These are phyloP conservation scores for Botrytis fragariae DNA, from an alignment of 2,329 filamentous ascomycete genomes.

Conservation along the genomic window DNA sequence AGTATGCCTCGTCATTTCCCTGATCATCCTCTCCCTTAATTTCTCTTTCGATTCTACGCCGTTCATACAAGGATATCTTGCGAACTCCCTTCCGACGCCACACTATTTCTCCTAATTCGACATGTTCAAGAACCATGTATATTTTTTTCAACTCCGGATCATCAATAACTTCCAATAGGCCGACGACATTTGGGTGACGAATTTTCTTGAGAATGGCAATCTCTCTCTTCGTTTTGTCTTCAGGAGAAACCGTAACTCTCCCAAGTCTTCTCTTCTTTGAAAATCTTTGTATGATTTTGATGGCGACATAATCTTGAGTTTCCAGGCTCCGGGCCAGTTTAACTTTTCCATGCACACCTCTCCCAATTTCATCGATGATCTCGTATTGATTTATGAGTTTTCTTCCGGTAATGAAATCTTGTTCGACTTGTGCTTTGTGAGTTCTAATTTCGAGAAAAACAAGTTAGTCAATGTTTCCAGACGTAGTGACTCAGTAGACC, in stretches of 20 bases:
- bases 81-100: slow-evolving; percentile 89
- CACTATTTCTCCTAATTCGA: slow-evolving; percentile 88
- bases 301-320: slow-evolving; percentile 78
- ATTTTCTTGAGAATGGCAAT: slow-evolving; percentile 99
- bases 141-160: slow-evolving; percentile 96
- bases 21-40: slow-evolving; percentile 58
- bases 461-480: slow-evolving; percentile 27
- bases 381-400: slow-evolving; percentile 98
- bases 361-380: slow-evolving; percentile 91
- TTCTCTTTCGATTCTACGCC: slow-evolving; percentile 73
- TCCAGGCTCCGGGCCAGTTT: slow-evolving; percentile 84
- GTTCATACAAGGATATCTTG: slow-evolving; percentile 80
- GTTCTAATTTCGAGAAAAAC: slow-evolving; percentile 55
- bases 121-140: slow-evolving; percentile 95
- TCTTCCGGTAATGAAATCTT: slow-evolving; percentile 82
- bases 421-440: slow-evolving; percentile 86
- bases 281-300: slow-evolving; percentile 97
- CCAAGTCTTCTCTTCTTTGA: slow-evolving; percentile 92
- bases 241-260: slow-evolving; percentile 65
- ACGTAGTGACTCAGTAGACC: background rate
- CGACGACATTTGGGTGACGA: slow-evolving; percentile 94
- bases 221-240: slow-evolving; percentile 87
- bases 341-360: slow-evolving; percentile 95
- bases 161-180: slow-evolving; percentile 93
- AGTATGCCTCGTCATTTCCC: slow-evolving; percentile 57